Evolutionary conservation across 257 asterid species (phyloP), one percentile per base, ranked within the genome.

Genomic region (Buddleja alternifolia): DNA sequence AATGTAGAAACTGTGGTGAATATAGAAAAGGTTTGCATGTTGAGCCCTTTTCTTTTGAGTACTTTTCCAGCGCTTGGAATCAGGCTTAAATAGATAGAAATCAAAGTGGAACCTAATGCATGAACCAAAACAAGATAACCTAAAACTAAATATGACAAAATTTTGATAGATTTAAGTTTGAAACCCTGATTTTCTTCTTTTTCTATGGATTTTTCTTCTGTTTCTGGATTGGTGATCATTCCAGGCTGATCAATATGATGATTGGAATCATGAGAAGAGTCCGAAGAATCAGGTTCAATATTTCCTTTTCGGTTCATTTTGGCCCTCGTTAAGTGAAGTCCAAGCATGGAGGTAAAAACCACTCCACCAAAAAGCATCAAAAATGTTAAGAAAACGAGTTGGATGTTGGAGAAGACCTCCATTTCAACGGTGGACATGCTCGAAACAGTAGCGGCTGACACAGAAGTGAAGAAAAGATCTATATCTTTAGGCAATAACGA

Each of bases 381-480:
- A 32, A 78, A 2, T 21, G 81, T 83, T 4, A 83, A 15, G 23
- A 85, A 10, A 5, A 83, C 14, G 20, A 85, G 86, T 23, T 85
- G 91, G 8, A 50, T 10, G 29, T 74, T 58, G 46, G 91, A 83
- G 39, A 85, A 83, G n/a, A 62, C 73, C 70, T 81, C 91, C 88
- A 83, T 85, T 52, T 85, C 88, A 0, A 81, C 51, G 0, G 86
- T 74, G 29, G 88, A 70, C 79, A 81, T 69, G 77, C 91, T 85
- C 0, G 91, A 78, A 45, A 83, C 81, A 0, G 86, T 83, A 12
- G 16, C 17, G 3, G 86, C 70, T 0, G 91, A 85, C 0, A 76
- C 85, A 1, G 85, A 74, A 0, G 82, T 85, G 83, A 80, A 85
- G 21, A 83, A 66, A 6, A 85, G 23, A 51, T 83, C 91, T 0